Evolutionary conservation across 2,329 filamentous ascomycete genomes (phyloP).

Genomic region (Didymella pomorum): DNA sequence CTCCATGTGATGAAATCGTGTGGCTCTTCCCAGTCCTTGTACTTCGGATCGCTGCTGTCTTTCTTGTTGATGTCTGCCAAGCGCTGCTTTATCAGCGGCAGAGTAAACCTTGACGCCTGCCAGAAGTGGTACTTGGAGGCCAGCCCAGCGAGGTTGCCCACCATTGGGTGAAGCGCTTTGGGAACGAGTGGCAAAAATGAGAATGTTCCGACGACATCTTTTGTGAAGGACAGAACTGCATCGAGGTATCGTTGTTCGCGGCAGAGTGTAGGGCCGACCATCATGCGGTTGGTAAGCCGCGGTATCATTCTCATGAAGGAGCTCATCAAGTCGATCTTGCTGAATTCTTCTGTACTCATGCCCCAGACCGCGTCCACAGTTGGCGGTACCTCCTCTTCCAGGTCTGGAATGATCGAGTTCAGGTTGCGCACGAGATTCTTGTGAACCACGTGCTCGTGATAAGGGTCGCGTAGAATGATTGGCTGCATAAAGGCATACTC

Average conservation of each 20-base stretch:
- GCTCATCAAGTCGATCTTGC: constrained; percentile 47
- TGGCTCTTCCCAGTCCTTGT: constrained; percentile 55
- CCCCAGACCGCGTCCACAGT: constrained; percentile 50
- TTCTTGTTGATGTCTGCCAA: constrained; percentile 58
- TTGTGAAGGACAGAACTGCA: constrained; percentile 60
- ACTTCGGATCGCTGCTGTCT: constrained; percentile 52
- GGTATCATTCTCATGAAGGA: constrained; percentile 52
- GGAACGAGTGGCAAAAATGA: constrained; percentile 58
- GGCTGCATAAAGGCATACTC: constrained; percentile 51
- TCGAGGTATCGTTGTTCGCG: constrained; percentile 58
- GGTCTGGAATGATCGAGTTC: constrained; percentile 47
- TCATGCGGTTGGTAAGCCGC: constrained; percentile 54
- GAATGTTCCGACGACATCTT: constrained; percentile 53
- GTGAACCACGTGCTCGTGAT: constrained; percentile 54
- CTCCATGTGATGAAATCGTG: constrained; percentile 68
- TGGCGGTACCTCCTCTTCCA: constrained; percentile 50
- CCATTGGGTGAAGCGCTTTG: constrained; percentile 58
- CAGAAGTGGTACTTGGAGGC: constrained; percentile 60
- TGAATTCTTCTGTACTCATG: constrained; percentile 49
- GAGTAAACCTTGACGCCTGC: constrained; percentile 52
- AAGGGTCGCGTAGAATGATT: constrained; percentile 48
- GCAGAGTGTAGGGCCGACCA: constrained; percentile 56
- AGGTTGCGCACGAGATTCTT: constrained; percentile 53
- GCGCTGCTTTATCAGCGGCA: constrained; percentile 61
- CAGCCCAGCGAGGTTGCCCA: constrained; percentile 57